phyloP scores from a whole-genome alignment of 257 asterid species.

The Asclepias syriaca region DNA sequence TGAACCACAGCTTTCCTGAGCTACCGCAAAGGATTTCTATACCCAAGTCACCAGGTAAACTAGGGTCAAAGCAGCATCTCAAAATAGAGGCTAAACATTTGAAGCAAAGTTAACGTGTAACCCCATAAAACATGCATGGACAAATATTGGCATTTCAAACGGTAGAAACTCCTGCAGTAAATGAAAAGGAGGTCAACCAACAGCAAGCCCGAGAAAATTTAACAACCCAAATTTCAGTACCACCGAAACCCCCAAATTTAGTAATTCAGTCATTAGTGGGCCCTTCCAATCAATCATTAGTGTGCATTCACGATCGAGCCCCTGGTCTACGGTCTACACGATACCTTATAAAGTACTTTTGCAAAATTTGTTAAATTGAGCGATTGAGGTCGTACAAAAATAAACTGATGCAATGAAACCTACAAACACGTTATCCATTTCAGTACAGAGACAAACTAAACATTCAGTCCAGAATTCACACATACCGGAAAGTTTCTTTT shows the following conservation, averaged over 20 bases:
- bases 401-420: background rate
- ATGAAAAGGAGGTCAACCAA: background rate
- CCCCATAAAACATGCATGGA: background rate
- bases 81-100: background rate
- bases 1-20: background rate
- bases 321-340: background rate
- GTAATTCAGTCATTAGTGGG: background rate
- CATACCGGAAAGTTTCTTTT: slow-evolving; percentile 47
- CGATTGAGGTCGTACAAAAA: background rate
- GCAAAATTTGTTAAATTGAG: background rate
- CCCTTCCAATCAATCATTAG: slow-evolving; percentile 1
- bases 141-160: background rate
- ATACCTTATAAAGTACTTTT: background rate
- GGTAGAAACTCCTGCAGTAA: background rate
- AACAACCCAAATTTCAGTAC: background rate
- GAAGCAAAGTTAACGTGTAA: background rate
- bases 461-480: slow-evolving; percentile 6
- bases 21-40: background rate
- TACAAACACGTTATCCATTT: background rate
- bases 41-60: background rate
- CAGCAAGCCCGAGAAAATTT: background rate
- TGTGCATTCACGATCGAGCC: slow-evolving; percentile 3
- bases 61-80: background rate
- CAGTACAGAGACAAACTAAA: background rate
- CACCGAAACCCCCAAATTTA: background rate